Conservation (phyloP, 2,329 filamentous ascomycete genomes). For the Epichloe gansuensis region DNA sequence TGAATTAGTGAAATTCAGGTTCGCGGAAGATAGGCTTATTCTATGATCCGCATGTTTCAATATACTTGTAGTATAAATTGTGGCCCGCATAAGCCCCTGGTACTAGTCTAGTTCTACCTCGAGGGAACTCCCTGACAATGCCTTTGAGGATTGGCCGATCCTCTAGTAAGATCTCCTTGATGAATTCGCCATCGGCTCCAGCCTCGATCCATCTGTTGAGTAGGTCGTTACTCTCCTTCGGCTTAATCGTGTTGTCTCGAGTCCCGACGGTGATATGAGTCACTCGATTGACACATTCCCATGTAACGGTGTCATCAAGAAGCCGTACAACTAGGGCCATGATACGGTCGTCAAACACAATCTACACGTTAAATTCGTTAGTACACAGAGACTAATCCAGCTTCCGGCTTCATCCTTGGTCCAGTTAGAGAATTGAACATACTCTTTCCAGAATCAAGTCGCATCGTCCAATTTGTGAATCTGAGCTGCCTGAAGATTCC, state of each 20-base stretch:
- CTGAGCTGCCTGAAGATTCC: slow-evolving; percentile 20
- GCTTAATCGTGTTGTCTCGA: slow-evolving; percentile 61
- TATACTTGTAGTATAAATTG: neutral
- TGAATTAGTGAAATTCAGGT: neutral
- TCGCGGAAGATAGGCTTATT: neutral
- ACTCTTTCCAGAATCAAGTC: slow-evolving; percentile 51
- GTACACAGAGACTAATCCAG: neutral
- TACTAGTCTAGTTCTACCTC: slow-evolving; percentile 21
- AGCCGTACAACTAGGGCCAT: slow-evolving; percentile 87
- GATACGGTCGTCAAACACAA: slow-evolving; percentile 75
- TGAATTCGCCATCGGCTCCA: slow-evolving; percentile 30
- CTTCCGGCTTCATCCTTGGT: neutral
- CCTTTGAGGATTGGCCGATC: slow-evolving; percentile 36
- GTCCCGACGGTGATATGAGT: slow-evolving; percentile 90
- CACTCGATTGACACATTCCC: slow-evolving; percentile 63
- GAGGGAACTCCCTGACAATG: slow-evolving; percentile 35
- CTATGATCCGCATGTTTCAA: neutral
- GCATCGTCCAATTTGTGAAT: slow-evolving; percentile 44
- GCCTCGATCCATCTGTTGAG: slow-evolving; percentile 60
- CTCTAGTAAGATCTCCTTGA: slow-evolving; percentile 37
- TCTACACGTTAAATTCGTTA: slow-evolving; percentile 18
- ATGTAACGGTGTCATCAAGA: slow-evolving; percentile 40
- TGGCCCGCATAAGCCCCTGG: neutral
- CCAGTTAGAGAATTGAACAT: slow-evolving; percentile 11
- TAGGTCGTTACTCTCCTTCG: slow-evolving; percentile 86